phyloP scores from a whole-genome alignment of 2,329 filamentous ascomycete genomes.

The Calonectria hongkongensis region DNA sequence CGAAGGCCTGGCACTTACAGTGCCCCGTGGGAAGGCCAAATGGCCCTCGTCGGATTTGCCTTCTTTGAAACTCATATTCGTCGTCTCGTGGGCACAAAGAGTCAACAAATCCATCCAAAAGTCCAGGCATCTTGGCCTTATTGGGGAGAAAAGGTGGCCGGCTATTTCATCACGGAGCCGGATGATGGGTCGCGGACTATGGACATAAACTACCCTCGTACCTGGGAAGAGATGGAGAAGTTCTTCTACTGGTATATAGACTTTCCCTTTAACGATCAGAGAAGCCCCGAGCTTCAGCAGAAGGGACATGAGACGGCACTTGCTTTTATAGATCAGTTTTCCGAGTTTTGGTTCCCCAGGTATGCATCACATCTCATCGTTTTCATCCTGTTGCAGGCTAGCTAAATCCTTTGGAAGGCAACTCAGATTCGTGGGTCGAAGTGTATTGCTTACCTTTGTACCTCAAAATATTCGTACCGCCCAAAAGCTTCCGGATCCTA shows the following conservation, averaged over 20 bases:
- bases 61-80: conserved; percentile 14
- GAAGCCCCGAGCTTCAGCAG: conserved; percentile 12
- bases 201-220: conserved; percentile 2
- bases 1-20: conserved; percentile 5
- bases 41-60: conserved; percentile 2
- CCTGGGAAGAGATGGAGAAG: conserved; percentile 11
- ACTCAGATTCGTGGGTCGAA: conserved; percentile 1
- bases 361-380: no score
- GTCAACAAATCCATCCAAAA: not conserved
- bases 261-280: conserved; percentile 5
- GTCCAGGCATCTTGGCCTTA: not conserved
- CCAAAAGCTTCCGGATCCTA: not conserved
- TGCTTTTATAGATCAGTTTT: conserved; percentile 13
- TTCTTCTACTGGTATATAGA: conserved; percentile 18
- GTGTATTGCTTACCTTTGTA: not conserved
- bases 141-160: not conserved
- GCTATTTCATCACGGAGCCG: conserved; percentile 1
- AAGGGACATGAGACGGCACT: conserved; percentile 16
- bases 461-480: conserved; percentile 5
- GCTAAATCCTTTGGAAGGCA: not conserved
- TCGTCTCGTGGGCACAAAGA: conserved; percentile 1
- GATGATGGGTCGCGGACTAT: not conserved
- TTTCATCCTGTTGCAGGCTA: not conserved
- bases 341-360: conserved; percentile 15
- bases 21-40: conserved; percentile 8